Evolutionary conservation across 768 basidiomycete species (phyloP).

Genomic region (Lepiota subincarnata): DNA sequence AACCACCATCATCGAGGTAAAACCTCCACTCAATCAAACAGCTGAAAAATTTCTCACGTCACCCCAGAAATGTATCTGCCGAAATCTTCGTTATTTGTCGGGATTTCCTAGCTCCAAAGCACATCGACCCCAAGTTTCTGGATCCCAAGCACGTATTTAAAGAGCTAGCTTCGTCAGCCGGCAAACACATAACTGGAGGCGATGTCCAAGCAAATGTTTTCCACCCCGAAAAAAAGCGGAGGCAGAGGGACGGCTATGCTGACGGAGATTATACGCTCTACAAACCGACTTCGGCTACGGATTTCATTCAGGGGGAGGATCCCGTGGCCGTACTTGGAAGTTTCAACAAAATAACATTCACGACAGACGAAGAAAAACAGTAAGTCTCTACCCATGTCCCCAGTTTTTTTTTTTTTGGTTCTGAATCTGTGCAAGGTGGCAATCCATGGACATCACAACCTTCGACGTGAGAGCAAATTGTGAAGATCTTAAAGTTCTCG

Average conservation of each 20-base stretch:
- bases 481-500: slow-evolving; percentile 92
- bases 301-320: slow-evolving; percentile 69
- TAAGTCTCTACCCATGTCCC: slow-evolving; percentile 27
- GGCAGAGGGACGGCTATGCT: slow-evolving; percentile 90
- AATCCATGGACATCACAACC: slow-evolving; percentile 66
- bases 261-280: slow-evolving; percentile 93
- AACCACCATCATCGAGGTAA: slow-evolving; percentile 94
- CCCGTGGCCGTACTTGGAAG: slow-evolving; percentile 77
- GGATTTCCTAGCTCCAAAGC: slow-evolving; percentile 89
- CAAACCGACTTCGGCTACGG: slow-evolving; percentile 61
- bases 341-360: slow-evolving; percentile 73
- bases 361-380: slow-evolving; percentile 82
- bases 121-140: slow-evolving; percentile 97
- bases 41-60: not conserved
- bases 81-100: slow-evolving; percentile 99
- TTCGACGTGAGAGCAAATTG: slow-evolving; percentile 79
- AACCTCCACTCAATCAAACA: not conserved
- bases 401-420: not conserved
- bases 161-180: slow-evolving; percentile 57
- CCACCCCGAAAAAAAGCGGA: slow-evolving; percentile 93
- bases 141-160: slow-evolving; percentile 98
- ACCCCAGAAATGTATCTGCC: slow-evolving; percentile 88
- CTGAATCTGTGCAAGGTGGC: slow-evolving; percentile 52
- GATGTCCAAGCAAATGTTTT: slow-evolving; percentile 89
- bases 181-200: slow-evolving; percentile 53